Conservation (phyloP, 108 stramenopile genomes). For the Pinguiococcus pyrenoidosus region DNA sequence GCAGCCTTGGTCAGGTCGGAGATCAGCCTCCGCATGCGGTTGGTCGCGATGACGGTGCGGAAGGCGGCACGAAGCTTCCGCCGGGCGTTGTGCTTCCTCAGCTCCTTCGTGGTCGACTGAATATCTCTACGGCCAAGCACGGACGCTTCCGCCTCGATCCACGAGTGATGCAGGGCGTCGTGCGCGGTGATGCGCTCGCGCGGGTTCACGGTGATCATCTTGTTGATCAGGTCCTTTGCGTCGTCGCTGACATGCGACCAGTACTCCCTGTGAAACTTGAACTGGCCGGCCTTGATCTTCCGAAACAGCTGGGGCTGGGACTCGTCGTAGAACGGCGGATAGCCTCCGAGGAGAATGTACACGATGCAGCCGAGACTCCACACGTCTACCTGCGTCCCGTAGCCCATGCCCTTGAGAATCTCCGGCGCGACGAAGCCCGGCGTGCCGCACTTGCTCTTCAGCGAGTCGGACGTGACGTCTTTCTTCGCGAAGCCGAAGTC, state of each 20-base stretch:
- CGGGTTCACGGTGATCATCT: conserved; percentile 13
- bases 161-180: conserved; percentile 14
- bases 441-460: conserved; percentile 2
- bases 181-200: conserved; percentile 11
- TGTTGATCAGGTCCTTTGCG: conserved; percentile 30
- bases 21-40: background rate
- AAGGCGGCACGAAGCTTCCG: conserved; percentile 53
- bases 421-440: conserved; percentile 27
- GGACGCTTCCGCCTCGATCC: background rate
- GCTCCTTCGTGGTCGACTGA: background rate
- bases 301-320: conserved; percentile 25
- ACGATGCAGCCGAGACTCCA: conserved; percentile 91
- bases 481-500: conserved; percentile 97
- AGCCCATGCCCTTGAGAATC: conserved; percentile 4
- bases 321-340: conserved; percentile 47
- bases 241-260: conserved; percentile 25
- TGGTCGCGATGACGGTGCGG: conserved; percentile 18
- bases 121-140: background rate
- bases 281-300: conserved; percentile 26
- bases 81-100: conserved; percentile 26
- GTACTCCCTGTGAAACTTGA: conserved; percentile 22
- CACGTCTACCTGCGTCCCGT: conserved; percentile 60
- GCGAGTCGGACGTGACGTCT: conserved; percentile 49
- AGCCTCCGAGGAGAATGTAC: conserved; percentile 88
- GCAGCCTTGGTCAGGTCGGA: too few species aligned